Base-by-base conservation (phyloP, 2,329 filamentous ascomycete genomes). In the Neonectria magnoliae region DNA sequence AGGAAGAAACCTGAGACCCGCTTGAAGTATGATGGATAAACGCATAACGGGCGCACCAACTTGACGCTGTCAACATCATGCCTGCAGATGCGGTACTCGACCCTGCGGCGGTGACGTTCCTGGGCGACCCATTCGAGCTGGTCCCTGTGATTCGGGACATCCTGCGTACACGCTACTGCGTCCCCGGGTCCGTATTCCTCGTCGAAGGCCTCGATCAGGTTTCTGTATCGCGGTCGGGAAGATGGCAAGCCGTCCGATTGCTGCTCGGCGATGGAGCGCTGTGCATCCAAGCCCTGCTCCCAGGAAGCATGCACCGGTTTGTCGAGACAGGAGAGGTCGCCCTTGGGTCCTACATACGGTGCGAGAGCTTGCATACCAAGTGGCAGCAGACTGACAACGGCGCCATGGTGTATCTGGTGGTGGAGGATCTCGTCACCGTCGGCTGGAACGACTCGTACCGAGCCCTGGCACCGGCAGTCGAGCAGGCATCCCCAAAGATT, bases 251-350 rank as follows among this genome's bases (percentile, higher is more conserved):
- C 2, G 70, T 87, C 1, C 79, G 85, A 2, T 67, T 88, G 11
- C 58, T 87, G 0, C 79, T 88, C 0, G 83, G 85, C 41, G 86
- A 88, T 66, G 85, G 85, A 1, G 78, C 83, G 68, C 73, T 87
- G 4, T 87, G 83, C 67, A 79, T 88, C n/a, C 85, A 88, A 71
- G 84, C 84, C 0, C 73, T 88, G 8, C 72, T 87, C 45, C 74
- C 76, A 7, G 75, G 79, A 1, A 79, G 80, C 51, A 79, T 84
- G 75, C 84, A 87, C 55, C 78, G 80, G 4, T 80, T 85, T n/a
- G 77, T 86, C 9, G 80, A 85, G 44, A 73, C 71, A 1, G 81
- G 80, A 2, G 79, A 82, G n/a, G 69, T 88, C 38, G 76, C 75
- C 4, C 76, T 83, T 11, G 86, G 86, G 1, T 81, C 80, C 45